A percentile compares a stretch with the other conserved stretches of the same genome.
phyloP scores from a whole-genome alignment of 2,329 filamentous ascomycete species.

The Verticillium nubilum region DNA sequence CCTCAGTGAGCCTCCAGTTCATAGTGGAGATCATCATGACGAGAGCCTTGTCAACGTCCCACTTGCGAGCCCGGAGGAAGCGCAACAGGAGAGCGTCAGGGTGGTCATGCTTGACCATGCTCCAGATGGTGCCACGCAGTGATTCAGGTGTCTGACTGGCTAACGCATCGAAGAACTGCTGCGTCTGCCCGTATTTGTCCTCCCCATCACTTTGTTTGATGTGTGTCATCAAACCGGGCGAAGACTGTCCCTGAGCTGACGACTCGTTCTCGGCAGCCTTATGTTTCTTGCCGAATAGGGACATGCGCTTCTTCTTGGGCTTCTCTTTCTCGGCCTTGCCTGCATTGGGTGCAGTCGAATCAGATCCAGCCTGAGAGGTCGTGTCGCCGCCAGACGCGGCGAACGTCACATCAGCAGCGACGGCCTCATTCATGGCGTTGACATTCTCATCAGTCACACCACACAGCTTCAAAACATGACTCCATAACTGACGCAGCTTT shows the following conservation, averaged over 20 bases:
- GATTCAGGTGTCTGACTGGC: constrained; percentile 71
- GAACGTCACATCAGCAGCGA: constrained; percentile 20
- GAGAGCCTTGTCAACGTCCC: constrained; percentile 89
- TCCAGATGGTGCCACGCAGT: constrained; percentile 79
- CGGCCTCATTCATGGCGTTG: constrained; percentile 19
- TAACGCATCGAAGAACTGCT: constrained; percentile 78
- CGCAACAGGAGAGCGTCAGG: constrained; percentile 79
- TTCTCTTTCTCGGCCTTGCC: constrained; percentile 36
- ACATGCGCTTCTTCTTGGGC: constrained; percentile 69
- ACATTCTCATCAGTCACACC: constrained; percentile 42
- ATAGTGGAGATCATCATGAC: constrained; percentile 94
- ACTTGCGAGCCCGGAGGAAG: constrained; percentile 86
- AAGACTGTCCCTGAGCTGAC: constrained; percentile 21
- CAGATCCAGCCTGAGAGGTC: constrained; percentile 1
- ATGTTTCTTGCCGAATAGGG: constrained; percentile 59
- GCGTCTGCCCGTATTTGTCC: constrained; percentile 90
- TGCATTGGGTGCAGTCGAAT: neutral
- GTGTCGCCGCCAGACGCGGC: constrained; percentile 20
- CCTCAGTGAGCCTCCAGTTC: constrained; percentile 79
- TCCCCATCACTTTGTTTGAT: constrained; percentile 51
- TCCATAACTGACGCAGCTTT: constrained; percentile 86
- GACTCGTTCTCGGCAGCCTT: constrained; percentile 46
- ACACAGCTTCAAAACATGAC: constrained; percentile 67
- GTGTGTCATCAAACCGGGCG: constrained; percentile 26
- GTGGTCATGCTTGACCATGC: constrained; percentile 91